Percentiles rank a stretch among this genome's conserved stretches.
Evolutionary conservation across 345 rosid species (phyloP).

Genomic region (Hibiscus tridactylites): DNA sequence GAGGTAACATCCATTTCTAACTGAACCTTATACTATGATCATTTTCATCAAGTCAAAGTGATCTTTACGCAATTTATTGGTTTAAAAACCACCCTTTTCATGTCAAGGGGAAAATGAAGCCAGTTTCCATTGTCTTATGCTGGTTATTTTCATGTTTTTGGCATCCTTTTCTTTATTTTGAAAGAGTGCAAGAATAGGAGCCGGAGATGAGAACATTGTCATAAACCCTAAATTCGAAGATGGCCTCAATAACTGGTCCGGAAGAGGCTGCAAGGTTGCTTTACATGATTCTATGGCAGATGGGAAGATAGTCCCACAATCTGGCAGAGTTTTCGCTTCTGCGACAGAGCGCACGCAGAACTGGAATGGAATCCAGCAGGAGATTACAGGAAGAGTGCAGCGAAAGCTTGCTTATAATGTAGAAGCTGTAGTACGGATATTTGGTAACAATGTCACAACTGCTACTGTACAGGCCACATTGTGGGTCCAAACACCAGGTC

Average conservation of each 20-base stretch:
- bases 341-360: constrained; percentile 72
- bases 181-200: constrained; percentile 18
- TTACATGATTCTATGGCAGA: constrained; percentile 72
- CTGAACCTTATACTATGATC: neutral
- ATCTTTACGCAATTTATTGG: neutral
- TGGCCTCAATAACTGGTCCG: constrained; percentile 88
- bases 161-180: neutral
- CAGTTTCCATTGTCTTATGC: neutral
- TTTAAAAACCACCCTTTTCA: neutral
- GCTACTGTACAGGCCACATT: constrained; percentile 65
- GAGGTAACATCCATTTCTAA: constrained; percentile 34
- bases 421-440: constrained; percentile 69
- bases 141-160: neutral
- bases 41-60: neutral
- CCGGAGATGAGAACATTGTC: constrained; percentile 51
- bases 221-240: constrained; percentile 72
- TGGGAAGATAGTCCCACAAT: constrained; percentile 64
- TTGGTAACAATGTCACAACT: constrained; percentile 42
- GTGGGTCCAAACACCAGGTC: constrained; percentile 65
- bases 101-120: neutral
- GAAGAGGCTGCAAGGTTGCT: constrained; percentile 79
- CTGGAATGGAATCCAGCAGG: constrained; percentile 96
- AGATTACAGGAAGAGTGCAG: constrained; percentile 66
- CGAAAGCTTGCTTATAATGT: constrained; percentile 73
- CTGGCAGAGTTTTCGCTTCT: constrained; percentile 68